Base-by-base conservation (phyloP, 2,329 filamentous ascomycete species). In the Emergomyces orientalis region DNA sequence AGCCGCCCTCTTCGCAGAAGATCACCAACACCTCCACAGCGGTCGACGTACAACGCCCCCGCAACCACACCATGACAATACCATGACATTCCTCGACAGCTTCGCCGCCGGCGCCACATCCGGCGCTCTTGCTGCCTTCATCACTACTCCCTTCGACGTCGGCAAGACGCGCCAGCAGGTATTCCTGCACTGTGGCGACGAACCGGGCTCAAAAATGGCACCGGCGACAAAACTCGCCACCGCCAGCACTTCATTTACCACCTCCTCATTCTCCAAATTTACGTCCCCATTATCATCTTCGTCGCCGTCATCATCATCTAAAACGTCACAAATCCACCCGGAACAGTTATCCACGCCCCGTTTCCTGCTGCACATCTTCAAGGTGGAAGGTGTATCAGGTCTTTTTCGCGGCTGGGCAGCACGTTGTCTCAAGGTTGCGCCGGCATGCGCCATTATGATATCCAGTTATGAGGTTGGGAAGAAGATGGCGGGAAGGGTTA, bases 381-480 rank as follows among this genome's bases (percentile, higher is more conserved):
- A 85, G 69, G 88, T 88, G 61, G 93, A 97, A 76, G 94, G 94
- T 1, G 73, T 86, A 19, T 73, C 84, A 1, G 94, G 94, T 0
- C 78, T 99, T 5, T 97, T 95, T 84, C 89, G 82, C 69, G 94
- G 94, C 52, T 97, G 92, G 90, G 88, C 91, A 30, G 91, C 94
- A 0, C 83, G 94, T 47, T 96, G 91, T 68, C 80, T 97, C 65
- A 97, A 97, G 74, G 92, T 99, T 5, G 93, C 94, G 1, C 94
- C 94, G 0, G 91, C 93, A 0, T 99, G 94, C 76, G 94, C 94
- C 34, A 97, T 99, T 73, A 99, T 99, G 94, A 97, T 99, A 73
- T 95, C 90, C 73, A 96, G 88, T 73, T 99, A 97, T 75, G 94
- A 99, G 76, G 84, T 97, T 45, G 92, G 94, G 59, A 99, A 99